phyloP scores from a whole-genome alignment of 179 eudicot genomes.

The Drosera spatulata region DNA sequence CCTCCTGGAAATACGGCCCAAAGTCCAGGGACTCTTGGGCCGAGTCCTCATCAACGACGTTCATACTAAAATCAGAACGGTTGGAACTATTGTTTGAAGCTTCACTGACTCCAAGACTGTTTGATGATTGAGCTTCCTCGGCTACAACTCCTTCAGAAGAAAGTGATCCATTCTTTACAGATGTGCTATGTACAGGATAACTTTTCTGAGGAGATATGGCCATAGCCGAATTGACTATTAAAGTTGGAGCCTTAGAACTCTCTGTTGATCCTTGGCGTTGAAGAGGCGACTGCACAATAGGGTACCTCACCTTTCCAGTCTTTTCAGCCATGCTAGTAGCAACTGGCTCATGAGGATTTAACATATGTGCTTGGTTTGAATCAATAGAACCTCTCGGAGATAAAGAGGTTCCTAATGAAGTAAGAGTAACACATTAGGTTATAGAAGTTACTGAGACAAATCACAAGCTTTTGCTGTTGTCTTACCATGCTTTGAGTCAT shows the following conservation, averaged over 20 bases:
- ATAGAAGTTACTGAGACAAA: neutral
- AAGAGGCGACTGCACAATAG: conserved; percentile 23
- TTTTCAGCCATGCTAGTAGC: conserved; percentile 15
- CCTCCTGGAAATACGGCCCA: conserved; percentile 74
- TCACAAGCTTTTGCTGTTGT: neutral
- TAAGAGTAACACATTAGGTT: neutral
- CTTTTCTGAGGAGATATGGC: conserved; percentile 34
- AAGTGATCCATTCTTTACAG: conserved; percentile 18
- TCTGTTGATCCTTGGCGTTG: conserved; percentile 27
- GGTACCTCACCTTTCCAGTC: conserved; percentile 24
- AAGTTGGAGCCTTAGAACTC: conserved; percentile 8
- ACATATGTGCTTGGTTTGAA: conserved; percentile 16
- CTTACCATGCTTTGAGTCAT: conserved; percentile 1
- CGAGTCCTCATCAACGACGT: conserved; percentile 53
- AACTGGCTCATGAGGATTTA: conserved; percentile 23
- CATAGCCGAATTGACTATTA: conserved; percentile 26
- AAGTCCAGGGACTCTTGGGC: conserved; percentile 51
- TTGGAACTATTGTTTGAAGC: conserved; percentile 58
- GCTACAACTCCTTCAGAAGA: conserved; percentile 24
- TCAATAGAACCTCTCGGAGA: conserved; percentile 11
- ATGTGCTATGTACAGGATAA: conserved; percentile 44
- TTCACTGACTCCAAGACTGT: conserved; percentile 54
- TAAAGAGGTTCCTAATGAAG: conserved; percentile 25
- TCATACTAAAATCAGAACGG: conserved; percentile 78
- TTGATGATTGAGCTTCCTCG: conserved; percentile 44